Conservation (phyloP, 1,284 basidiomycete genomes). For the Pascua guehoae region DNA sequence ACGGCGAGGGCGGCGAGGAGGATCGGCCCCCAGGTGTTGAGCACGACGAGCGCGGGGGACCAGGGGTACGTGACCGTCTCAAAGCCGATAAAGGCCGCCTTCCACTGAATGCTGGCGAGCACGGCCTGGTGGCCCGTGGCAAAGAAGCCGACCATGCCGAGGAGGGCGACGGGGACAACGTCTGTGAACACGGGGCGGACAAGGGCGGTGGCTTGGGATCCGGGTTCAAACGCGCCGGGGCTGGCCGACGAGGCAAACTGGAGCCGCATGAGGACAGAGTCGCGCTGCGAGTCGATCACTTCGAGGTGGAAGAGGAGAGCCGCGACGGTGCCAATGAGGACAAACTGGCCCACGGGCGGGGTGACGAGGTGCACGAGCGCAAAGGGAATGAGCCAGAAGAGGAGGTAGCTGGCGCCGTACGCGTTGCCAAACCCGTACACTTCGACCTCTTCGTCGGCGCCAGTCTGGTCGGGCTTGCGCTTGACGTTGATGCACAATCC, state of each 20-base stretch:
- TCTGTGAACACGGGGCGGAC: slow-evolving; percentile 62
- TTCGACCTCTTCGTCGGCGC: slow-evolving; percentile 53
- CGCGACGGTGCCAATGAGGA: slow-evolving; percentile 61
- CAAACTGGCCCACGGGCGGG: slow-evolving; percentile 78
- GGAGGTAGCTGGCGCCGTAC: slow-evolving; percentile 78
- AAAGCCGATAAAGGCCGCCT: slow-evolving; percentile 77
- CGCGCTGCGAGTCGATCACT: slow-evolving; percentile 71
- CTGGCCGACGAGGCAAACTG: slow-evolving; percentile 30
- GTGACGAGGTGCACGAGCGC: slow-evolving; percentile 62
- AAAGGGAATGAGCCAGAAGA: slow-evolving; percentile 71
- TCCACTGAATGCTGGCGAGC: slow-evolving; percentile 91
- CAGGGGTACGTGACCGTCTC: slow-evolving; percentile 67
- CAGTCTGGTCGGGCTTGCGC: slow-evolving; percentile 41
- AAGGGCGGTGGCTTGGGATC: slow-evolving; percentile 49
- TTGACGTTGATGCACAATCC: slow-evolving; percentile 69
- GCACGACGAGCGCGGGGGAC: slow-evolving; percentile 69
- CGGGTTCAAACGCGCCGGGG: slow-evolving; percentile 49
- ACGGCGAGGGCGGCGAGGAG: slow-evolving; percentile 63
- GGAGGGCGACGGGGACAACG: slow-evolving; percentile 65
- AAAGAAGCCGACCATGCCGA: slow-evolving; percentile 76
- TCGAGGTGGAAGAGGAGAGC: slow-evolving; percentile 71
- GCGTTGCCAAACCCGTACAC: slow-evolving; percentile 87
- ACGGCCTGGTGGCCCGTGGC: slow-evolving; percentile 88
- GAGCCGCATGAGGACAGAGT: slow-evolving; percentile 57
- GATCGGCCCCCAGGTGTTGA: slow-evolving; percentile 76